A percentile compares a stretch with the other conserved stretches of the same genome.
phyloP scores from a whole-genome alignment of 1,284 basidiomycete species.

The Ceratobasidium theobromae region DNA sequence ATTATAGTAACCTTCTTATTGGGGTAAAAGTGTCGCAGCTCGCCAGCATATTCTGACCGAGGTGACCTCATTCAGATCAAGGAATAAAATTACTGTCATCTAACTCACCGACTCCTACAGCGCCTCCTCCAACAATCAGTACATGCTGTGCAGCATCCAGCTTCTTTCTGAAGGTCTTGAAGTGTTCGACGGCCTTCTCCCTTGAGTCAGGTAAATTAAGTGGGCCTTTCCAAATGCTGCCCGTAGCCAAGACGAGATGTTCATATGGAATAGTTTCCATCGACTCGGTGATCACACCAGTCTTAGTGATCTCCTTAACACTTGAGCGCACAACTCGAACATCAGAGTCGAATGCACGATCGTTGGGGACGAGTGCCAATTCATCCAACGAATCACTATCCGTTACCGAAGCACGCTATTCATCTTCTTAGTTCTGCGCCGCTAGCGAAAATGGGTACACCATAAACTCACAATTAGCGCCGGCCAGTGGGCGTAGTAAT shows the following conservation, averaged over 20 bases:
- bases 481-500: conserved; percentile 45
- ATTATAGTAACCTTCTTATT: conserved; percentile 66
- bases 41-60: conserved; percentile 54
- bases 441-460: not conserved
- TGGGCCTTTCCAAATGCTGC: conserved; percentile 56
- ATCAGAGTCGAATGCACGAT: conserved; percentile 38
- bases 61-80: conserved; percentile 11
- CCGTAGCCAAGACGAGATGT: conserved; percentile 58
- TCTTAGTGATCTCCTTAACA: conserved; percentile 47
- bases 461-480: conserved; percentile 15
- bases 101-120: conserved; percentile 59
- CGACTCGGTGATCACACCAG: conserved; percentile 43
- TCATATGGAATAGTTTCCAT: conserved; percentile 56
- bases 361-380: conserved; percentile 48
- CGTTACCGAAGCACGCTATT: conserved; percentile 48
- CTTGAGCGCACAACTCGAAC: conserved; percentile 20
- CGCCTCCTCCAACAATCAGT: conserved; percentile 62
- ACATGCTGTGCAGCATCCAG: conserved; percentile 54
- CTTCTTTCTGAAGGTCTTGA: conserved; percentile 50
- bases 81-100: not conserved
- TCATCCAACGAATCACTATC: conserved; percentile 46
- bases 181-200: conserved; percentile 46
- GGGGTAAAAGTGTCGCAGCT: conserved; percentile 57
- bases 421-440: not conserved
- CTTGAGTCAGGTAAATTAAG: conserved; percentile 49